Percentiles rank a stretch among this genome's conserved stretches.
Evolutionary conservation across 176 grass and related monocot species (phyloP).

Genomic region (Triticum timopheevii): DNA sequence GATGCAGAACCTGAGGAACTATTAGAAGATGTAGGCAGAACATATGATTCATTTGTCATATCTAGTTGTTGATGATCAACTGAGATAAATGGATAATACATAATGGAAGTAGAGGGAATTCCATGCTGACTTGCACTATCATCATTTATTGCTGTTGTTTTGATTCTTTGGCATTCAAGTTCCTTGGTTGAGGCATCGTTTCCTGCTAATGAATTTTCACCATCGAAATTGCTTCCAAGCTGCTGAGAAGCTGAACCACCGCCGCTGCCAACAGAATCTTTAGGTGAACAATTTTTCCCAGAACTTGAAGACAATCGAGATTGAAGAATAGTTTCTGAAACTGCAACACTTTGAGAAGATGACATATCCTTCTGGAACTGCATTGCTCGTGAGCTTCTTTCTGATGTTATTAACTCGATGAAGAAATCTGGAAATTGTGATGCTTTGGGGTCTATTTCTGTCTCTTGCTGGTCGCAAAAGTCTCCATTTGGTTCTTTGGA

Average conservation of each 20-base stretch:
- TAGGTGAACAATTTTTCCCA: slow-evolving; percentile 25
- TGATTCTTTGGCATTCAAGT: slow-evolving; percentile 29
- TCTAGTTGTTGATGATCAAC: slow-evolving; percentile 32
- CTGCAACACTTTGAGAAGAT: slow-evolving; percentile 37
- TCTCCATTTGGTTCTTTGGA: slow-evolving; percentile 30
- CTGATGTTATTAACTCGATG: slow-evolving; percentile 21
- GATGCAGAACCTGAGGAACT: slow-evolving; percentile 48
- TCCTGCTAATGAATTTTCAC: slow-evolving; percentile 37
- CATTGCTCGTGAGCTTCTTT: slow-evolving; percentile 16
- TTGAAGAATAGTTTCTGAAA: slow-evolving; percentile 27
- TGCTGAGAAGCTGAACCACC: slow-evolving; percentile 25
- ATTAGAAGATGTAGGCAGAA: slow-evolving; percentile 39
- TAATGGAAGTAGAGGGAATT: slow-evolving; percentile 25
- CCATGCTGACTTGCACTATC: slow-evolving; percentile 7
- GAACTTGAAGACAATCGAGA: slow-evolving; percentile 36
- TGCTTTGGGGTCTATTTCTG: slow-evolving; percentile 40
- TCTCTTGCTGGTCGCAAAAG: slow-evolving; percentile 23
- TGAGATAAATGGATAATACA: slow-evolving; percentile 26
- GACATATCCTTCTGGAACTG: slow-evolving; percentile 41
- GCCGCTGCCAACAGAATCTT: slow-evolving; percentile 9
- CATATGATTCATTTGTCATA: slow-evolving; percentile 24
- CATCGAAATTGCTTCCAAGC: slow-evolving; percentile 17
- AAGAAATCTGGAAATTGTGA: slow-evolving; percentile 17
- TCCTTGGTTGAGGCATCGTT: slow-evolving; percentile 19
- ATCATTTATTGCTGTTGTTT: slow-evolving; percentile 22